A percentile compares a stretch with the other conserved stretches of the same genome.
These are phyloP conservation scores for Syzygium grande DNA, from an alignment of 345 rosid species.

Conservation along the genomic window DNA sequence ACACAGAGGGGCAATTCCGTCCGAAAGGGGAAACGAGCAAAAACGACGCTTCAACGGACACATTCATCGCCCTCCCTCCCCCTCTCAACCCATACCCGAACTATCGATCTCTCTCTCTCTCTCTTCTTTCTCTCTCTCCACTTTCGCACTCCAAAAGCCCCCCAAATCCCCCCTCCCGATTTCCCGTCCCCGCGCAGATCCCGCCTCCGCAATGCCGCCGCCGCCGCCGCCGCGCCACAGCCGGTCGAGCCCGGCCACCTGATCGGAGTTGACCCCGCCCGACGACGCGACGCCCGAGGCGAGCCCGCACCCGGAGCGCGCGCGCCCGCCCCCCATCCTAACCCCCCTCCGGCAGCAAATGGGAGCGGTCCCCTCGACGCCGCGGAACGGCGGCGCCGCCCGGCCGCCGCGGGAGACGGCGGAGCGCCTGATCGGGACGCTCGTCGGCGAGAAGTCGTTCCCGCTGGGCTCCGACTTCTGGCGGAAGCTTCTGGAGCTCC, in stretches of 20 bases:
- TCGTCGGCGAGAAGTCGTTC: conserved; percentile 91
- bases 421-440: conserved; percentile 65
- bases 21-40: not conserved
- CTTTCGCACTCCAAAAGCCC: not conserved
- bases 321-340: not conserved
- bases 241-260: not conserved
- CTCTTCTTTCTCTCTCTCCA: not conserved
- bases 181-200: not conserved
- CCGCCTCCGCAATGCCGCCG: not conserved
- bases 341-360: conserved; percentile 7
- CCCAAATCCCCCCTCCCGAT: not conserved
- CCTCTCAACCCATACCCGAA: not conserved
- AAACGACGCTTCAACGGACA: not conserved
- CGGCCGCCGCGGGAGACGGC: conserved; percentile 37
- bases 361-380: conserved; percentile 94
- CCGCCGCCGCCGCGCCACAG: not conserved
- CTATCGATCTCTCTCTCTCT: not conserved
- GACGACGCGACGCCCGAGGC: not conserved
- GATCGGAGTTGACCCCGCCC: not conserved
- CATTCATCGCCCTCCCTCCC: not conserved
- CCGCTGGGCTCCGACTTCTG: conserved; percentile 87
- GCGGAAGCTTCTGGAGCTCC: conserved; percentile 89
- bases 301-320: not conserved
- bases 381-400: conserved; percentile 21
- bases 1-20: not conserved